A percentile compares a stretch with the other conserved stretches of the same genome.
These are phyloP conservation scores for Verticillium nonalfalfae DNA, from an alignment of 2,329 filamentous ascomycete species.

Conservation along the genomic window DNA sequence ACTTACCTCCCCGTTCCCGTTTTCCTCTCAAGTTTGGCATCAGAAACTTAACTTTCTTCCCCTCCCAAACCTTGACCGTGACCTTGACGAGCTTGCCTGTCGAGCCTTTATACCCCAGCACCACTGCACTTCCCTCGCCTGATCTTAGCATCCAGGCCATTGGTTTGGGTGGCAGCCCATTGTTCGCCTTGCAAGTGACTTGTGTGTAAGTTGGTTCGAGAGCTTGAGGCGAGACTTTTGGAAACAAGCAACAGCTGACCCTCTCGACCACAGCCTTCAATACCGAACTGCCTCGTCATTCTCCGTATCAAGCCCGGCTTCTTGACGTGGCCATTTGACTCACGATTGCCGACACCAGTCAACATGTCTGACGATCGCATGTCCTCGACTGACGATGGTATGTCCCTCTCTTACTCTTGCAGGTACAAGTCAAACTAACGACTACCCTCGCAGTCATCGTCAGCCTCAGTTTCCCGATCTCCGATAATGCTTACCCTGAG, in stretches of 20 bases:
- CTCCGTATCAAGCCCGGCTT: neutral
- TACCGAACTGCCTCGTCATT: neutral
- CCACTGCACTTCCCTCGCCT: neutral
- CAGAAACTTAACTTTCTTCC: neutral
- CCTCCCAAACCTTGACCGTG: neutral
- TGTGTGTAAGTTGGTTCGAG: neutral
- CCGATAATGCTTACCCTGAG: conserved; percentile 5
- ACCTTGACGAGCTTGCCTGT: neutral
- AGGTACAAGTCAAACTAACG: neutral
- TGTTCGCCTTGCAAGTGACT: neutral
- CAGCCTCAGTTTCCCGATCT: neutral
- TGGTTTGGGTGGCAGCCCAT: no score
- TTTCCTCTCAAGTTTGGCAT: neutral
- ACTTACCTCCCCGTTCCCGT: neutral
- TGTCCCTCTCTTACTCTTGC: neutral
- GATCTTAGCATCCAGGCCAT: neutral
- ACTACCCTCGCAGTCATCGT: neutral
- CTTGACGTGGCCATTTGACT: neutral
- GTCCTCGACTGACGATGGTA: conserved; percentile 6
- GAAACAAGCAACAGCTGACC: neutral
- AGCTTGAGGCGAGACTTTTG: neutral
- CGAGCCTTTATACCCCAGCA: neutral
- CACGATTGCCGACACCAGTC: neutral
- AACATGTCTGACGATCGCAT: conserved; percentile 6
- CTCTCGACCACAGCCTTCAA: neutral